Conservation (phyloP, 306 rosid genomes). For the Sophora flavescens region DNA sequence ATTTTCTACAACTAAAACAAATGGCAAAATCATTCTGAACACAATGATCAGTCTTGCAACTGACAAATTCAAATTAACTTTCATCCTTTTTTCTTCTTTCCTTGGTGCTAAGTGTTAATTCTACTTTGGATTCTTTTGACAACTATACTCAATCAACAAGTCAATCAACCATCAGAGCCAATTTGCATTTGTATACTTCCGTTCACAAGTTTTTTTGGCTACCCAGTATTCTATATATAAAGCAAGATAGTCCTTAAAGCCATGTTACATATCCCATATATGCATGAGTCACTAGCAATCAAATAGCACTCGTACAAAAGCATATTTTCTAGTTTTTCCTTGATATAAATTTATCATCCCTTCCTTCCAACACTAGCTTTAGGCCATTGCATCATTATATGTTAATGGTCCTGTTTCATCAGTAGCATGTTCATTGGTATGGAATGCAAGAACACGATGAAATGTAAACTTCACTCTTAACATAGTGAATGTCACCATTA, state of each 20-base stretch:
- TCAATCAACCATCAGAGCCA: conserved; percentile 20
- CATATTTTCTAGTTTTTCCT: neutral
- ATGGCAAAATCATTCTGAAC: conserved; percentile 2
- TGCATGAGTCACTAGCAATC: conserved; percentile 9
- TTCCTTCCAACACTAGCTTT: conserved; percentile 26
- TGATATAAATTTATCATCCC: neutral
- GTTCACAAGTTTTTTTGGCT: conserved; percentile 11
- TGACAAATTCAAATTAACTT: conserved; percentile 17
- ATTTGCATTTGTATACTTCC: neutral
- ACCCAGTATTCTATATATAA: conserved; percentile 15
- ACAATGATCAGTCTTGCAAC: conserved; percentile 38
- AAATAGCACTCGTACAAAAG: conserved; percentile 25
- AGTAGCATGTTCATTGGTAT: neutral
- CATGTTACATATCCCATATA: neutral
- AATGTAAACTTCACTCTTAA: neutral
- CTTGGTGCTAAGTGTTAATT: conserved; percentile 11
- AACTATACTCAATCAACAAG: neutral
- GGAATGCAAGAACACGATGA: conserved; percentile 3
- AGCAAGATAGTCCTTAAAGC: conserved; percentile 14
- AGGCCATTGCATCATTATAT: conserved; percentile 7
- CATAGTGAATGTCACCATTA: conserved; percentile 14
- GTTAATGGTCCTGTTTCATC: neutral
- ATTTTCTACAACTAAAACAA: no score
- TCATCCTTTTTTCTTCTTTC: conserved; percentile 3
- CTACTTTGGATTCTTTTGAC: conserved; percentile 13